These are phyloP conservation scores for Schizochytrium sp. DNA, from an alignment of 108 stramenopile genomes.

Conservation along the genomic window DNA sequence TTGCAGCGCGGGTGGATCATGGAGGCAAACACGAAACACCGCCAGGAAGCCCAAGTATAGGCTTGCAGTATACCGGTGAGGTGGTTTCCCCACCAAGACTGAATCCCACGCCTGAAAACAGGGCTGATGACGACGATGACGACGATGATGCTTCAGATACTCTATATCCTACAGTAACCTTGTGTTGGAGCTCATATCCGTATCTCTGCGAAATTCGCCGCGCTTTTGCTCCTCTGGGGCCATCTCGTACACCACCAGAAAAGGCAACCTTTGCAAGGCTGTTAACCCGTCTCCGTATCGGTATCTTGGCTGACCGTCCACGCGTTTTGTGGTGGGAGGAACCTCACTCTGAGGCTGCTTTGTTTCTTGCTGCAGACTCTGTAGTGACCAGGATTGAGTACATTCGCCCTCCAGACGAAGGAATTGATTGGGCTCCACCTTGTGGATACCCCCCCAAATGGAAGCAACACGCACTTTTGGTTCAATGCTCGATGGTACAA, in stretches of 20 bases:
- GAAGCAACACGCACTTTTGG: conserved; percentile 25
- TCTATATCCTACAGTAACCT: neutral
- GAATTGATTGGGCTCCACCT: conserved; percentile 25
- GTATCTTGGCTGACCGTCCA: conserved; percentile 42
- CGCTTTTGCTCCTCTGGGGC: neutral
- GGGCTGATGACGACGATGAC: neutral
- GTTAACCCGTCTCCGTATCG: conserved; percentile 25
- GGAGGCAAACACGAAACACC: neutral
- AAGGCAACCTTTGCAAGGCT: conserved; percentile 40
- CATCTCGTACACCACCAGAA: neutral
- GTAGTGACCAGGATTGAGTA: conserved; percentile 19
- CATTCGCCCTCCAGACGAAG: conserved; percentile 20
- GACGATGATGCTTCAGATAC: conserved; percentile 13
- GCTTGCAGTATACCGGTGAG: neutral
- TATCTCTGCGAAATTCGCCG: conserved; percentile 33
- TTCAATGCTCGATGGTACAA: conserved; percentile 37
- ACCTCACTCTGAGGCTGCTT: conserved; percentile 17
- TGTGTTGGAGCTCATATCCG: conserved; percentile 5
- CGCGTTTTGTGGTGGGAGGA: conserved; percentile 56
- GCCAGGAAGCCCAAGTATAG: neutral
- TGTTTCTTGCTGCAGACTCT: conserved; percentile 4
- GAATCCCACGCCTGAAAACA: no score
- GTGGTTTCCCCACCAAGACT: no score
- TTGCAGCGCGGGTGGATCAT: neutral
- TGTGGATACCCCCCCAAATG: conserved; percentile 40